Evolutionary conservation across 2,329 filamentous ascomycete species (phyloP).

Genomic region (Tolypocladium inflatum): DNA sequence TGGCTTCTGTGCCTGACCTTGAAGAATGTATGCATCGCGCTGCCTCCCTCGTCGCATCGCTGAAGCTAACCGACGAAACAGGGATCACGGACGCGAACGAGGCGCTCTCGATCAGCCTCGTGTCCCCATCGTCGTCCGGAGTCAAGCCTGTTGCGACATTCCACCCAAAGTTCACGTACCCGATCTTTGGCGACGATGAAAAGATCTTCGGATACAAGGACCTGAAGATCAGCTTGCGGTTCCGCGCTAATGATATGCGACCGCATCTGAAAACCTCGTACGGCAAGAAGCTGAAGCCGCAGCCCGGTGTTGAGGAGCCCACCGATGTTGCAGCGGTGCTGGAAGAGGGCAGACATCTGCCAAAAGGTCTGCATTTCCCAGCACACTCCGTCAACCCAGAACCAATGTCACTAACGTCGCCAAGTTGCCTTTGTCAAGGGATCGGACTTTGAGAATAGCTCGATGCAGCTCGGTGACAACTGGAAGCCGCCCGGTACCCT

Average conservation of each 20-base stretch:
- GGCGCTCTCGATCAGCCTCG: conserved; percentile 51
- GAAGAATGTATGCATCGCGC: conserved; percentile 21
- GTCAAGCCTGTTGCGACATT: conserved; percentile 58
- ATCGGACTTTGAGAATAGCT: conserved; percentile 49
- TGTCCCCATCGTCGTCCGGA: conserved; percentile 37
- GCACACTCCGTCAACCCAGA: not conserved
- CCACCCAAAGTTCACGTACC: conserved; percentile 79
- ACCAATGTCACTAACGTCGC: conserved; percentile 1
- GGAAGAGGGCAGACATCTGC: conserved; percentile 55
- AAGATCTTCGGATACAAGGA: conserved; percentile 83
- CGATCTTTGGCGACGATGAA: conserved; percentile 90
- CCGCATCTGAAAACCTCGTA: conserved; percentile 66
- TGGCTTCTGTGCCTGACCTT: conserved; percentile 19
- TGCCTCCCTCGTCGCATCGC: not conserved
- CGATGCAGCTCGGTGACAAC: conserved; percentile 33
- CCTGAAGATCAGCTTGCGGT: conserved; percentile 65
- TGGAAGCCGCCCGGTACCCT: conserved; percentile 69
- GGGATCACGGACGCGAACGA: conserved; percentile 54
- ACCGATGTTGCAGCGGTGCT: conserved; percentile 59
- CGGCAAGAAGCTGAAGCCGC: conserved; percentile 57
- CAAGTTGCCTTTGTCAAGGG: conserved; percentile 58
- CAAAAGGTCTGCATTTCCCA: conserved; percentile 34
- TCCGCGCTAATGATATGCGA: conserved; percentile 61
- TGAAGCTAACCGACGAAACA: conserved; percentile 13
- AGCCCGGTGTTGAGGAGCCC: conserved; percentile 55